Evolutionary conservation across 2,329 filamentous ascomycete genomes (phyloP).

Genomic region (Coleophoma eucalyptorum): DNA sequence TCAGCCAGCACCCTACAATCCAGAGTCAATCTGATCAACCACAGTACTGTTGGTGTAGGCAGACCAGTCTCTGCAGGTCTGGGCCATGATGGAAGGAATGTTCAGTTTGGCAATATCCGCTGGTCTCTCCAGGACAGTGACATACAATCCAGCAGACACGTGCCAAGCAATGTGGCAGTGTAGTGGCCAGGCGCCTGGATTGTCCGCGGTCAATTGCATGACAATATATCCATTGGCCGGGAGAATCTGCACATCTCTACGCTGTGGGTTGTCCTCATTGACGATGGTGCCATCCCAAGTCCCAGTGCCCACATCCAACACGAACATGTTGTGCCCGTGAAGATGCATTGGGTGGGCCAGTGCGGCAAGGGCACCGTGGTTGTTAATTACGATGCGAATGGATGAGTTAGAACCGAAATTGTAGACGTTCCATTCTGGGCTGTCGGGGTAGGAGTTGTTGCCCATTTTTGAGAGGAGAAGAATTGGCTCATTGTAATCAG

Average conservation of each 20-base stretch:
- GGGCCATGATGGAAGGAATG: constrained; percentile 47
- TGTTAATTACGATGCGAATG: constrained; percentile 53
- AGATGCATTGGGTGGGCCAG: constrained; percentile 62
- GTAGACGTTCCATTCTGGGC: constrained; percentile 46
- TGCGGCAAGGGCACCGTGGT: constrained; percentile 37
- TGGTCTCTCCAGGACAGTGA: constrained; percentile 31
- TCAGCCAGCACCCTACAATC: neutral
- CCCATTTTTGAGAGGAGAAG: constrained; percentile 38
- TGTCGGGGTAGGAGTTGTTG: constrained; percentile 41
- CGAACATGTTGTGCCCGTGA: constrained; percentile 69
- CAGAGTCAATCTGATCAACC: constrained; percentile 41
- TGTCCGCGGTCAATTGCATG: constrained; percentile 42
- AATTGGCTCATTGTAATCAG: constrained; percentile 56
- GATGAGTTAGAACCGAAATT: constrained; percentile 46
- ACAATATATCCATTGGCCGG: constrained; percentile 36
- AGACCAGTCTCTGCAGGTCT: constrained; percentile 51
- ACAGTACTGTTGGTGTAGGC: constrained; percentile 42
- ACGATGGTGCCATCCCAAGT: constrained; percentile 23
- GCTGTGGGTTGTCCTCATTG: constrained; percentile 43
- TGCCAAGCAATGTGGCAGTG: constrained; percentile 48
- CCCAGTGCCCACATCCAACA: constrained; percentile 49
- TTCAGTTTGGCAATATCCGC: constrained; percentile 33
- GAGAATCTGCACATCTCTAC: constrained; percentile 47
- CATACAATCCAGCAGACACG: constrained; percentile 33
- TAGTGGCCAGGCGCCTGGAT: constrained; percentile 49